A percentile compares a stretch with the other conserved stretches of the same genome.
These are phyloP conservation scores for Oryza longistaminata DNA, from an alignment of 176 grass and related monocot genomes.

Conservation along the genomic window DNA sequence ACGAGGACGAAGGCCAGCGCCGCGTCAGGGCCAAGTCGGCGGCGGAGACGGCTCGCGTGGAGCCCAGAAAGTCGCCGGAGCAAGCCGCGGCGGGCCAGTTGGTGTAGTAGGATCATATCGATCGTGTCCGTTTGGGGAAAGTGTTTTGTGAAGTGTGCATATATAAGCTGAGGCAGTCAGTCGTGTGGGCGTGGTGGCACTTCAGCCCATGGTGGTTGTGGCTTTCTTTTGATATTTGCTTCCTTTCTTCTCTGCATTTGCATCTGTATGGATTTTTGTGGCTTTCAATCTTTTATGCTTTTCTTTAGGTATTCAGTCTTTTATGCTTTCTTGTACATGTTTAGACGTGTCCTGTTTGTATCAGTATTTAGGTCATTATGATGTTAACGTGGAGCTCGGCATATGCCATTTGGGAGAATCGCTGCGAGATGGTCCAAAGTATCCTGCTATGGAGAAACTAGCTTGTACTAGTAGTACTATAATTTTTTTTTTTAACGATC, in stretches of 20 bases:
- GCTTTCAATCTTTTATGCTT: background rate
- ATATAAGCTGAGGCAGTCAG: background rate
- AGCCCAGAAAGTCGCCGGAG: background rate
- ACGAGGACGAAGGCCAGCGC: conserved; percentile 19
- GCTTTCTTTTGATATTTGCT: background rate
- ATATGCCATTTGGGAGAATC: no score
- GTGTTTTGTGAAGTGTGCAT: background rate
- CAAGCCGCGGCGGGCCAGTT: background rate
- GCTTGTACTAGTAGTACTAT: no score
- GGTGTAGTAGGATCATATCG: background rate
- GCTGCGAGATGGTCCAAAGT: no score
- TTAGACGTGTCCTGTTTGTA: background rate
- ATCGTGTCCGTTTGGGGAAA: no score
- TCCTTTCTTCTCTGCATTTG: background rate
- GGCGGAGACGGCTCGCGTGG: background rate
- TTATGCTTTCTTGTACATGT: background rate
- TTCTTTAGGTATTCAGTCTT: no score
- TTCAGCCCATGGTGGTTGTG: background rate
- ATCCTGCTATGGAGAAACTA: no score
- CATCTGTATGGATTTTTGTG: background rate
- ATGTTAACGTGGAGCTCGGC: no score
- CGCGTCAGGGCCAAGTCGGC: background rate
- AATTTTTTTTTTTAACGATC: no score
- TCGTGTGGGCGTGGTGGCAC: background rate
- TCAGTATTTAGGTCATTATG: background rate